Base-by-base conservation (phyloP, 2,329 filamentous ascomycete species). In the Sclerotinia spermophila region DNA sequence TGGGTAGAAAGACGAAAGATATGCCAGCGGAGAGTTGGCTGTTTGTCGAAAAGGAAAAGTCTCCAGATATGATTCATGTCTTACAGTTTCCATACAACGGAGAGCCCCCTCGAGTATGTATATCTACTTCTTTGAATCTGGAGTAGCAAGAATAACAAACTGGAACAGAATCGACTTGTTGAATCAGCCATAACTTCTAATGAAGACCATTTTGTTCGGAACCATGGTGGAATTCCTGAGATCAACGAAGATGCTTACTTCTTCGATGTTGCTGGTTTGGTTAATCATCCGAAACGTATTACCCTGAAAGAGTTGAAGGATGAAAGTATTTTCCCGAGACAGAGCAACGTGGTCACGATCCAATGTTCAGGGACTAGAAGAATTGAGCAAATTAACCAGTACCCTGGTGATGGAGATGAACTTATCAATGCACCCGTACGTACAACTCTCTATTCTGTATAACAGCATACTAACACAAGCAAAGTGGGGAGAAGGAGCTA, bases 281-380 rank as follows among this genome's bases (percentile, higher is more conserved):
- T 76, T 1, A 74, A 75, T 21, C 71, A 72, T 2, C 74, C 74
- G 3, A 72, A 73, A 55, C 69, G 68, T 19, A 71, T 76, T 27
- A 74, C 73, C 2, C 33, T 76, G 11, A 68, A 67, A n/a, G 72
- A 74, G 24, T 68, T 76, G 3, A 71, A 74, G 55, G 69, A 76
- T 65, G 73, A 76, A 68, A 67, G 60, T 2, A 56, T 75, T 3
- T 76, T 76, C 45, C 75, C 75, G 24, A 68, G 75, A 42, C 73
- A 75, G 66, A 71, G 69, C 8, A 89, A 85, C 71, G 79, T 84
- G 0, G 84, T 89, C 2, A 89, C 87, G 0, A 84, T 92, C 1
- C 90, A 92, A 77, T 92, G 90, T 77, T 88, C 86, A 0, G 90
- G 90, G 11, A 92, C 89, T 0, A 85, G 90, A 2, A 87, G 90